Evolutionary conservation across 192 early-diverging fungal genomes (phyloP).

Genomic region (Coemansia sp.): DNA sequence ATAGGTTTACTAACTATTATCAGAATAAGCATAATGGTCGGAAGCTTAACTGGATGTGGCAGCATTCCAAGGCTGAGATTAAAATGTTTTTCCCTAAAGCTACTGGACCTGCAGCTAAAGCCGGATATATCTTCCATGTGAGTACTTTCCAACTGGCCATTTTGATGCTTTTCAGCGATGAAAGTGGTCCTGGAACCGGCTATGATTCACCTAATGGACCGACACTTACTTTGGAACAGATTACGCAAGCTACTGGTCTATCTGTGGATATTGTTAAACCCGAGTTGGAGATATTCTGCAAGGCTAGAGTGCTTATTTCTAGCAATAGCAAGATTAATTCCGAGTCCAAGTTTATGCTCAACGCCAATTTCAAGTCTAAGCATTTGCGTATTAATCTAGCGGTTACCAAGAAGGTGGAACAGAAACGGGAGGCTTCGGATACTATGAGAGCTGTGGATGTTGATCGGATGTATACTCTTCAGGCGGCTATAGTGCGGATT

Average conservation of each 20-base stretch:
- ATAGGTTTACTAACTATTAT: slow-evolving; percentile 85
- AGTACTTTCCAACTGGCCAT: slow-evolving; percentile 94
- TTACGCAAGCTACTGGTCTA: slow-evolving; percentile 73
- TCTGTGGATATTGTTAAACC: slow-evolving; percentile 63
- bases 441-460: slow-evolving; percentile 91
- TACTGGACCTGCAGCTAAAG: slow-evolving; percentile 73
- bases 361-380: slow-evolving; percentile 83
- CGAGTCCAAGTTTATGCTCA: slow-evolving; percentile 67
- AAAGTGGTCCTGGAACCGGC: slow-evolving; percentile 55
- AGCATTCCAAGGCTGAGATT: slow-evolving; percentile 87
- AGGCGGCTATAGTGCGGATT: slow-evolving; percentile 98
- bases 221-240: slow-evolving; percentile 67
- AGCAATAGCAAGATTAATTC: slow-evolving; percentile 16
- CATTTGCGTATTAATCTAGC: slow-evolving; percentile 89
- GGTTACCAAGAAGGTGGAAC: slow-evolving; percentile 78
- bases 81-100: slow-evolving; percentile 84
- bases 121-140: slow-evolving; percentile 57
- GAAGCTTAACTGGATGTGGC: slow-evolving; percentile 94
- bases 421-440: slow-evolving; percentile 87
- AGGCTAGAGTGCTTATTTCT: slow-evolving; percentile 73
- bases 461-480: slow-evolving; percentile 90
- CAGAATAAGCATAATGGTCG: slow-evolving; percentile 84
- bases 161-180: slow-evolving; percentile 83
- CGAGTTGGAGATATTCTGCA: slow-evolving; percentile 75
- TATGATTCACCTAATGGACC: slow-evolving; percentile 56